These are phyloP conservation scores for Fusarium pseudoanthophilum DNA, from an alignment of 2,329 filamentous ascomycete genomes.

Conservation along the genomic window DNA sequence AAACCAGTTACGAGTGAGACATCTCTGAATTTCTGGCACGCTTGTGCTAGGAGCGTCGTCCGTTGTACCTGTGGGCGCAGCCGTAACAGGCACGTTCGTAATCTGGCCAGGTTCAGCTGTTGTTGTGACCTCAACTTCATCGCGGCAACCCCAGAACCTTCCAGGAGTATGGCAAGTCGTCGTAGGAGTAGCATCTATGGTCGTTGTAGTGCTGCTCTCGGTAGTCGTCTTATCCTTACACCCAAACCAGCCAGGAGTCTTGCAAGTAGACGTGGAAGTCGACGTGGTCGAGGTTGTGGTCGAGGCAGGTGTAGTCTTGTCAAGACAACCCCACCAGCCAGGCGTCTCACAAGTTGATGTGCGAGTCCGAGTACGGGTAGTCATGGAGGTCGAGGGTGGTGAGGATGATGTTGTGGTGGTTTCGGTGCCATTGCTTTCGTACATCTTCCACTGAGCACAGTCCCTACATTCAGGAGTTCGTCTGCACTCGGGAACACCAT, in stretches of 20 bases:
- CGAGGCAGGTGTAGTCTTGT: slow-evolving; percentile 66
- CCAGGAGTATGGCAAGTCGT: slow-evolving; percentile 63
- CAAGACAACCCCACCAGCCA: slow-evolving; percentile 88
- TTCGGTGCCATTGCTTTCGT: slow-evolving; percentile 89
- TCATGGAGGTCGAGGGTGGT: slow-evolving; percentile 61
- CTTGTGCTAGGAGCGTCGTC: slow-evolving; percentile 41
- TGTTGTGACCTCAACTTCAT: slow-evolving; percentile 50
- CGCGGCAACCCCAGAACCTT: slow-evolving; percentile 66
- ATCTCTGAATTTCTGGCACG: slow-evolving; percentile 46
- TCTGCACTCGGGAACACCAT: slow-evolving; percentile 80
- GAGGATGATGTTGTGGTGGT: slow-evolving; percentile 70
- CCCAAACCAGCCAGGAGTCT: slow-evolving; percentile 74
- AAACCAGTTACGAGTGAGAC: slow-evolving; percentile 54
- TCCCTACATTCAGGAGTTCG: slow-evolving; percentile 85
- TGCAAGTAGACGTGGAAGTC: slow-evolving; percentile 65
- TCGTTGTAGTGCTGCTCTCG: slow-evolving; percentile 45
- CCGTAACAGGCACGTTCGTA: slow-evolving; percentile 44
- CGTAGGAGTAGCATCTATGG: slow-evolving; percentile 47
- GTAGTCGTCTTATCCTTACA: slow-evolving; percentile 63
- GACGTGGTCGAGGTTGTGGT: slow-evolving; percentile 57
- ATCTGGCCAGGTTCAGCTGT: slow-evolving; percentile 49
- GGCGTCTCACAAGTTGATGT: slow-evolving; percentile 91
- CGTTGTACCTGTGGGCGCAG: slow-evolving; percentile 47
- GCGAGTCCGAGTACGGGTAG: slow-evolving; percentile 76
- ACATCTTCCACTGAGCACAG: slow-evolving; percentile 94